phyloP scores from a whole-genome alignment of 2,329 filamentous ascomycete genomes.

The Venturia oleaginea region DNA sequence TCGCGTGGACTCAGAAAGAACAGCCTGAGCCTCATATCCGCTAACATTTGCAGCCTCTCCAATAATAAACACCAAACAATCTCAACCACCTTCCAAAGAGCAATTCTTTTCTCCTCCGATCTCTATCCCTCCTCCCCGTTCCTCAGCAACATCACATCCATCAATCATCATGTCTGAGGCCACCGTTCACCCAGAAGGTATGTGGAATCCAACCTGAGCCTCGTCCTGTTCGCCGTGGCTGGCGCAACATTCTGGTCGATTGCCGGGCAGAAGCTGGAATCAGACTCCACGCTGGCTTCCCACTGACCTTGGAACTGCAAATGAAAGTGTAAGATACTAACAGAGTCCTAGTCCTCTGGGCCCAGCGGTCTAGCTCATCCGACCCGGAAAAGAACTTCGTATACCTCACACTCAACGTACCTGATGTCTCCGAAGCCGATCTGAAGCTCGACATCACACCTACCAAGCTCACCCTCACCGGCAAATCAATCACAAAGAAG shows the following conservation, averaged over 20 bases:
- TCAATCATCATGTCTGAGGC: conserved; percentile 16
- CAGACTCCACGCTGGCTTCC: neutral
- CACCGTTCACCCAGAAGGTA: conserved; percentile 31
- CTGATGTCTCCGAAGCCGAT: conserved; percentile 68
- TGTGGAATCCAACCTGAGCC: conserved; percentile 15
- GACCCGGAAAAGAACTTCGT: conserved; percentile 87
- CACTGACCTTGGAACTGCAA: too few species aligned
- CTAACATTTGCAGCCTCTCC: conserved; percentile 1
- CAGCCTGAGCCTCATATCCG: neutral
- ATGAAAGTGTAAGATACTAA: neutral
- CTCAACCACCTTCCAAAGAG: conserved; percentile 17
- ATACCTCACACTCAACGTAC: conserved; percentile 83
- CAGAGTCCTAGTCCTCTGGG: conserved; percentile 71
- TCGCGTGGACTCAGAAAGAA: neutral
- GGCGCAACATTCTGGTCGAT: neutral
- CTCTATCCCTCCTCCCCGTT: conserved; percentile 12
- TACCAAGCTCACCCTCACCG: conserved; percentile 69
- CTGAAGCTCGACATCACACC: conserved; percentile 79
- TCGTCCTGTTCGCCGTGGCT: neutral
- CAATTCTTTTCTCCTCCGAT: conserved; percentile 15
- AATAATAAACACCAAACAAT: conserved; percentile 12
- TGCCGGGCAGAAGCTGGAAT: neutral
- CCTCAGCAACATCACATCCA: neutral
- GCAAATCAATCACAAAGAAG: conserved; percentile 76
- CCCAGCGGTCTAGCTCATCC: conserved; percentile 78